Percentiles rank a stretch among this genome's conserved stretches.
These are phyloP conservation scores for Vicia villosa DNA, from an alignment of 306 rosid species.

Conservation along the genomic window DNA sequence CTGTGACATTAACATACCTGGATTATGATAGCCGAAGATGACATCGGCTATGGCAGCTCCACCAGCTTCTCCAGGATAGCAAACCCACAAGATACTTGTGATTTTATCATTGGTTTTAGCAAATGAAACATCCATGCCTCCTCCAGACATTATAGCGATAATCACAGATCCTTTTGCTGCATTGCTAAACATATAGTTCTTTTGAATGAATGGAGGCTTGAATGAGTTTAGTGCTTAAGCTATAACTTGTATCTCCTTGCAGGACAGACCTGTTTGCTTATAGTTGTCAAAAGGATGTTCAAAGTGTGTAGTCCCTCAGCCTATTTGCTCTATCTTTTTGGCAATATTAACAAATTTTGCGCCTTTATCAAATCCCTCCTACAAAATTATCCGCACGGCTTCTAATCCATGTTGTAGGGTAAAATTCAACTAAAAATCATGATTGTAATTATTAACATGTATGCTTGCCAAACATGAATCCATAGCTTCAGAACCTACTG, in stretches of 20 bases:
- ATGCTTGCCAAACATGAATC: too few relatives aligned
- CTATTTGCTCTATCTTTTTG: conserved; percentile 44
- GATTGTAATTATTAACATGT: conserved; percentile 20
- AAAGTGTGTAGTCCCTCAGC: conserved; percentile 35
- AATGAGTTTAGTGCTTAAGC: conserved; percentile 24
- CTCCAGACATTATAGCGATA: conserved; percentile 93
- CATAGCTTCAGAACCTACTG: too few relatives aligned
- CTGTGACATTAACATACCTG: conserved; percentile 60
- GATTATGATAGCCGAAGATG: conserved; percentile 77
- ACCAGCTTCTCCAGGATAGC: conserved; percentile 98
- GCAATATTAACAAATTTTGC: conserved; percentile 55
- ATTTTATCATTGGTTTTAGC: conserved; percentile 70
- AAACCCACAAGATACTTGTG: conserved; percentile 91
- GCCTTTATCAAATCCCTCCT: conserved; percentile 78
- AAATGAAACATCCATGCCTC: conserved; percentile 87
- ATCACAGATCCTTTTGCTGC: conserved; percentile 87
- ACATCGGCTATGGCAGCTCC: conserved; percentile 97
- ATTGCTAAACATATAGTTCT: too few relatives aligned
- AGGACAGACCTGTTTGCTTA: conserved; percentile 10
- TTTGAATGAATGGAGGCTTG: conserved; percentile 7
- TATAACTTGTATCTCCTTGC: conserved; percentile 31
- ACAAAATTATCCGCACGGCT: conserved; percentile 77
- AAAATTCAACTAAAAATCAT: conserved; percentile 66
- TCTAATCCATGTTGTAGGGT: conserved; percentile 72
- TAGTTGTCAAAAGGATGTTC: conserved; percentile 33